A percentile compares a stretch with the other conserved stretches of the same genome.
Evolutionary conservation across 352 stramenopile genomes (phyloP).

Genomic region (Phytophthora fragariaefolia): DNA sequence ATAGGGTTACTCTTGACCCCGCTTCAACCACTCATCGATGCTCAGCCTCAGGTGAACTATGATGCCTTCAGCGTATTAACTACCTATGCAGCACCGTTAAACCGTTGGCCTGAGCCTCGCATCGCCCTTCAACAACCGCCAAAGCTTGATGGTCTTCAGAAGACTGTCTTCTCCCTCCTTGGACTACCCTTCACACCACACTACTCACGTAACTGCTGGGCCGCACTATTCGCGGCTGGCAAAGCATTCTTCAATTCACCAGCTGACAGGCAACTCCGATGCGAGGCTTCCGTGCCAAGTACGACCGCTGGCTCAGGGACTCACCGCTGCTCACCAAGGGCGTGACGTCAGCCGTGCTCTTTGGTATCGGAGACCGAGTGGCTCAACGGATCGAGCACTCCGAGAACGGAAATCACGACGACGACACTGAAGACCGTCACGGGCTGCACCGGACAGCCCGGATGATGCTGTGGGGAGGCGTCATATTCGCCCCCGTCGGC

Average conservation of each 20-base stretch:
- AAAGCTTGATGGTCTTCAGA: background rate
- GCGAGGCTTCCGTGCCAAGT: conserved; percentile 51
- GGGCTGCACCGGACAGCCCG: conserved; percentile 44
- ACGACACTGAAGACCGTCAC: conserved; percentile 17
- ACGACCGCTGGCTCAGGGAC: conserved; percentile 59
- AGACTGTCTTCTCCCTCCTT: background rate
- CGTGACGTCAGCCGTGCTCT: conserved; percentile 69
- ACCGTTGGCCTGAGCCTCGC: background rate
- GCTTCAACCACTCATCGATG: conserved; percentile 38
- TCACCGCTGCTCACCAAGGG: conserved; percentile 74
- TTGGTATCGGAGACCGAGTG: conserved; percentile 68
- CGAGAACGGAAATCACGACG: background rate
- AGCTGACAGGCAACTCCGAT: conserved; percentile 27
- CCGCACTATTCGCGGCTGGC: conserved; percentile 1
- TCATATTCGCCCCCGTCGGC: conserved; percentile 86
- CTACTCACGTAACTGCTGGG: conserved; percentile 17
- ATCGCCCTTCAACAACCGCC: background rate
- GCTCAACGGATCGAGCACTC: conserved; percentile 57
- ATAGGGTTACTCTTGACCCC: conserved; percentile 7
- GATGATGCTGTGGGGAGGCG: conserved; percentile 89
- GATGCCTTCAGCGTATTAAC: too few species aligned
- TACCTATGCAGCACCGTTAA: conserved; percentile 5
- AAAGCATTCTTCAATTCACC: conserved; percentile 26
- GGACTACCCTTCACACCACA: background rate
- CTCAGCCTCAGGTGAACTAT: conserved; percentile 7